These are phyloP conservation scores for Sclerotinia minor DNA, from an alignment of 2,329 filamentous ascomycete genomes.

Conservation along the genomic window DNA sequence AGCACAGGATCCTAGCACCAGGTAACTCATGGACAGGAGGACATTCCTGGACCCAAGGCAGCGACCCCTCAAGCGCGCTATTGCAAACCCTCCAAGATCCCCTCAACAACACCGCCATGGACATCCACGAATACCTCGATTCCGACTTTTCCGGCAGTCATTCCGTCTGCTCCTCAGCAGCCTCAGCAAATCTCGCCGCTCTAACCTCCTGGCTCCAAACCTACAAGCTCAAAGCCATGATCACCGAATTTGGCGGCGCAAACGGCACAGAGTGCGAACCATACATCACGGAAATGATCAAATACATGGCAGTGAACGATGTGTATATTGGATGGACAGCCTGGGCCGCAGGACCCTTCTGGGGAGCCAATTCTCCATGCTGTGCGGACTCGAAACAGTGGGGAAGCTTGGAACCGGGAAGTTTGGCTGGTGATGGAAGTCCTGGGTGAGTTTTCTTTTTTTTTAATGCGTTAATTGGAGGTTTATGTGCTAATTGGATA, in stretches of 20 bases:
- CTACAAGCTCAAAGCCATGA: conserved; percentile 50
- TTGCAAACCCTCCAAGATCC: conserved; percentile 50
- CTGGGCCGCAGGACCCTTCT: conserved; percentile 53
- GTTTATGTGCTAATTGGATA: not conserved
- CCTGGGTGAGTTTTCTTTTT: conserved; percentile 38
- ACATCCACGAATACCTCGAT: conserved; percentile 55
- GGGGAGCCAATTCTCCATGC: conserved; percentile 48
- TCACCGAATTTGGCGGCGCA: conserved; percentile 52
- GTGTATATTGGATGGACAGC: conserved; percentile 54
- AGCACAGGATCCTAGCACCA: conserved; percentile 47
- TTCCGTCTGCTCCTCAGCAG: conserved; percentile 45
- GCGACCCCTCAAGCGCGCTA: conserved; percentile 44
- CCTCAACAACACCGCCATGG: conserved; percentile 50
- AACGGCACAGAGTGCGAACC: conserved; percentile 47
- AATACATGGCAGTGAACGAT: conserved; percentile 50
- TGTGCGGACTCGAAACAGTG: conserved; percentile 46
- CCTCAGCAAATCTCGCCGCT: conserved; percentile 45
- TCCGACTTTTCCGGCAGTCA: conserved; percentile 50
- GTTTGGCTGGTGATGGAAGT: conserved; percentile 46
- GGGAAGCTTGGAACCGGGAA: conserved; percentile 51
- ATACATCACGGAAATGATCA: conserved; percentile 47
- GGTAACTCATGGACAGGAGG: conserved; percentile 53
- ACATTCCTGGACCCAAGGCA: conserved; percentile 48
- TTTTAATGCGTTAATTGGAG: too few relatives aligned
- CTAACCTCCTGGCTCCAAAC: conserved; percentile 50